A percentile compares a stretch with the other conserved stretches of the same genome.
Evolutionary conservation across 2,329 filamentous ascomycete species (phyloP).

Genomic region (Pseudogymnoascus sp.): DNA sequence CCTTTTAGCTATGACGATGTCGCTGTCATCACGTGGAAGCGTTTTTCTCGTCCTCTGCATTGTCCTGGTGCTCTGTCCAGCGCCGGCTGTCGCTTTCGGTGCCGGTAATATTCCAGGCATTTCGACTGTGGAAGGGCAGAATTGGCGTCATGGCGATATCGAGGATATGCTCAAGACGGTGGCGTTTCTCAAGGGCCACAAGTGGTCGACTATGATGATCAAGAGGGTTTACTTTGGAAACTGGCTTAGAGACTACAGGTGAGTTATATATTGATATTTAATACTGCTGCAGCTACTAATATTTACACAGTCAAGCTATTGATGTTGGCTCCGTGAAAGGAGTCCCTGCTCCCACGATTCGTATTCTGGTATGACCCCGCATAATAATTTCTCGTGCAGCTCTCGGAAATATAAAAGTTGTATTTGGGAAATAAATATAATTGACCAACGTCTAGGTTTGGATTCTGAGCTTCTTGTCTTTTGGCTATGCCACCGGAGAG

Average conservation of each 20-base stretch:
- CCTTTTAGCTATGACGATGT: constrained; percentile 3
- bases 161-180: constrained; percentile 75
- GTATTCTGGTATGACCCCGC: constrained; percentile 51
- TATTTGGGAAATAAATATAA: not conserved
- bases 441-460: constrained; percentile 45
- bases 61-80: constrained; percentile 50
- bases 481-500: constrained; percentile 79
- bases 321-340: constrained; percentile 75
- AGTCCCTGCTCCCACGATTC: constrained; percentile 69
- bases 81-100: constrained; percentile 54
- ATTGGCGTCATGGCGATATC: constrained; percentile 48
- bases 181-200: constrained; percentile 70
- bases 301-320: constrained; percentile 58
- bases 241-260: constrained; percentile 69
- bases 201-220: constrained; percentile 75
- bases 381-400: not conserved
- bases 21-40: constrained; percentile 17
- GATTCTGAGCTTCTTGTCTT: constrained; percentile 74
- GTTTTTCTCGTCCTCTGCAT: constrained; percentile 44
- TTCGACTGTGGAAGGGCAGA: constrained; percentile 43
- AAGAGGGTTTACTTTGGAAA: constrained; percentile 80
- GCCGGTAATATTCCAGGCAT: constrained; percentile 67
- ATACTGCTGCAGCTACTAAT: not conserved
- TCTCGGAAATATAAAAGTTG: not conserved
- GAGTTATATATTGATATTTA: not conserved